Evolutionary conservation across 225 moss, liverwort and hornwort species (phyloP), one percentile per base, ranked within the genome.

Genomic region (Straminergon stramineum): DNA sequence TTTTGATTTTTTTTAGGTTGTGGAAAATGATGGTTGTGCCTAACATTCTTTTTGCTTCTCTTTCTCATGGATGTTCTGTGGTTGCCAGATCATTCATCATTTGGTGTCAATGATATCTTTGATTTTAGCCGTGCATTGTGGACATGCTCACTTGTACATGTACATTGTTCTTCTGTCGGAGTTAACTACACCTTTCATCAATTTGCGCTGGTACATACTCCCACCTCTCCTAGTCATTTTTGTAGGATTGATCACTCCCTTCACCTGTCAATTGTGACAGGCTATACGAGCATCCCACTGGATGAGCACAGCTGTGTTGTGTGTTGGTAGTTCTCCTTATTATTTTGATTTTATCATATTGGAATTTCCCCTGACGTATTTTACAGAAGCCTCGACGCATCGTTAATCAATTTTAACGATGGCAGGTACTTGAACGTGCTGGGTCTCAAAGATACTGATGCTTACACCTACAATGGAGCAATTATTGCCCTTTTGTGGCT

Each of bases 111-210:
- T 93, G 77, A 89, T 95, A 27, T 96, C 98, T 53, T 93, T 97
- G 76, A 22, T 95, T 75, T 91, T 99, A 92, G 95, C 95, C 18
- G 95, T 94, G 45, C 96, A 95, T 81, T 60, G 90, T 87, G 96
- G 87, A 31, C 96, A 99, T 89, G 95, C 93, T 57, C 98, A 99
- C 88, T 89, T 92, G 56, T 99, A 96, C 87, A 79, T 99, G 75
- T 95, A 95, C 82, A 94, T 94, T 86, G 96, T 97, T 39, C 96
- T 97, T 63, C 93, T 99, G 85, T 95, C 98, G 51, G 98, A 99
- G 89, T 91, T 93, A 80, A 96, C 96, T 35, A 99, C 98, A 85
- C 98, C 98, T 35, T 95, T 99, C 78, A 94, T 99, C 86, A 99
- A 99, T 90, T 74, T 96, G 52, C 95, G 98, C 93, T 99, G 98